Conservation (phyloP, 768 basidiomycete species). For the Daedaleopsis nitida region DNA sequence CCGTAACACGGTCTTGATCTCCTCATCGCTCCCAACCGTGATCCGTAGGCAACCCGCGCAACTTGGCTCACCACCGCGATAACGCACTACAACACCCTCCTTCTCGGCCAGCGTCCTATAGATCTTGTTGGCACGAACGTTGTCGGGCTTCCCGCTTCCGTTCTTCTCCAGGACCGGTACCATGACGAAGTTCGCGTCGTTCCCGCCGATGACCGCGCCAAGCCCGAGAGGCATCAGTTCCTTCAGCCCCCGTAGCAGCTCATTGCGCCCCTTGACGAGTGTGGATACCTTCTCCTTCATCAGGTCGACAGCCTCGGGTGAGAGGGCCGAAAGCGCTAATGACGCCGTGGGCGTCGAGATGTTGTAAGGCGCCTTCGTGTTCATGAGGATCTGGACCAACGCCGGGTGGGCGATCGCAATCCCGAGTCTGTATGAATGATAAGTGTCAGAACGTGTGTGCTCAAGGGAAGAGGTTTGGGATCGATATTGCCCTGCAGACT, state of each 20-base stretch:
- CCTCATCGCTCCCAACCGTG: conserved; percentile 83
- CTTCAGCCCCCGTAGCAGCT: conserved; percentile 53
- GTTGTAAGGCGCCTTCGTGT: conserved; percentile 98
- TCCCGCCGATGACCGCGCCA: conserved; percentile 73
- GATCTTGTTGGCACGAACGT: conserved; percentile 56
- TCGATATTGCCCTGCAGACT: no score
- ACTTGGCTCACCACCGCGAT: conserved; percentile 82
- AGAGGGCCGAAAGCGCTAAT: conserved; percentile 79
- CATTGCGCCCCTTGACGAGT: conserved; percentile 58
- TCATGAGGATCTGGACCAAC: conserved; percentile 86
- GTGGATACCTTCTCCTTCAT: conserved; percentile 70
- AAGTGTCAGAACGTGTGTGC: background rate
- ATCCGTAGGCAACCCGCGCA: conserved; percentile 88
- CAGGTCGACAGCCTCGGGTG: conserved; percentile 55
- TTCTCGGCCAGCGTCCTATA: conserved; percentile 87
- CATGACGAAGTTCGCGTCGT: conserved; percentile 90
- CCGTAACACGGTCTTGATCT: conserved; percentile 64
- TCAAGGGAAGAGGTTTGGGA: no score
- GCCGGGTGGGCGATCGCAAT: conserved; percentile 89
- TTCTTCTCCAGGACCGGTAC: conserved; percentile 66
- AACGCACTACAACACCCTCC: conserved; percentile 87
- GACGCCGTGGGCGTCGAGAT: conserved; percentile 88
- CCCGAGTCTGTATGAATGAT: conserved; percentile 61
- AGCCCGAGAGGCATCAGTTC: conserved; percentile 54
- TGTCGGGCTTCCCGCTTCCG: conserved; percentile 51